Conservation (phyloP, 1,284 basidiomycete species). For the Singerocomus inundabilis region DNA sequence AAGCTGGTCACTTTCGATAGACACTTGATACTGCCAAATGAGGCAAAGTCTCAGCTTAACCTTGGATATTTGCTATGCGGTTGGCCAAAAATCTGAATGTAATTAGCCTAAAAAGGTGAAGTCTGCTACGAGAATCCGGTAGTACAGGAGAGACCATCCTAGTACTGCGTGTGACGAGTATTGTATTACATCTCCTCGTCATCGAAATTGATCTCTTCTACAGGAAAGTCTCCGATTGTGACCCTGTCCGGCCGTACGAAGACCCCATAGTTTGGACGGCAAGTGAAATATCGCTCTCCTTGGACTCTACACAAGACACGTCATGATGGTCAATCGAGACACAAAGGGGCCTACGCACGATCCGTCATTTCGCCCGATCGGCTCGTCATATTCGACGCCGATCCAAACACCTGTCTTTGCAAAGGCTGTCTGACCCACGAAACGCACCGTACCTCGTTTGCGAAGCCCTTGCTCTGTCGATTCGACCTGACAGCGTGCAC, state of each 20-base stretch:
- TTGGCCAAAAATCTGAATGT: not conserved
- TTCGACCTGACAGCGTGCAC: slow-evolving; percentile 81
- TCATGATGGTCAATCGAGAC: not conserved
- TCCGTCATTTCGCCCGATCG: slow-evolving; percentile 94
- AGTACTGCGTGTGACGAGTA: not conserved
- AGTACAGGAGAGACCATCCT: not conserved
- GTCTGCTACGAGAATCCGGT: not conserved
- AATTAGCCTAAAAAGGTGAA: not conserved
- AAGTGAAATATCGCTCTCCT: slow-evolving; percentile 83
- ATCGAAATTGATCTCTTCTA: slow-evolving; percentile 70
- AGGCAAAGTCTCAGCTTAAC: not conserved
- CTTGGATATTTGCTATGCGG: not conserved
- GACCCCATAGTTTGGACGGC: slow-evolving; percentile 74
- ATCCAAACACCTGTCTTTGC: slow-evolving; percentile 77
- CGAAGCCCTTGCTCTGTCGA: slow-evolving; percentile 61
- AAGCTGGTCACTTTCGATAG: too few species aligned
- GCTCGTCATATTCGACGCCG: slow-evolving; percentile 95
- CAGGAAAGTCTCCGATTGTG: slow-evolving; percentile 82
- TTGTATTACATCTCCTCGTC: slow-evolving; percentile 72
- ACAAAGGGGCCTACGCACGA: slow-evolving; percentile 55
- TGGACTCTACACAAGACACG: slow-evolving; percentile 60
- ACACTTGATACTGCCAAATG: not conserved
- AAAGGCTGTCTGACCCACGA: slow-evolving; percentile 81
- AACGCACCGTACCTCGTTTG: slow-evolving; percentile 85
- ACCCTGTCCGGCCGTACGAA: slow-evolving; percentile 89